Conservation (phyloP, 1,284 basidiomycete species). For the Malassezia brasiliensis region DNA sequence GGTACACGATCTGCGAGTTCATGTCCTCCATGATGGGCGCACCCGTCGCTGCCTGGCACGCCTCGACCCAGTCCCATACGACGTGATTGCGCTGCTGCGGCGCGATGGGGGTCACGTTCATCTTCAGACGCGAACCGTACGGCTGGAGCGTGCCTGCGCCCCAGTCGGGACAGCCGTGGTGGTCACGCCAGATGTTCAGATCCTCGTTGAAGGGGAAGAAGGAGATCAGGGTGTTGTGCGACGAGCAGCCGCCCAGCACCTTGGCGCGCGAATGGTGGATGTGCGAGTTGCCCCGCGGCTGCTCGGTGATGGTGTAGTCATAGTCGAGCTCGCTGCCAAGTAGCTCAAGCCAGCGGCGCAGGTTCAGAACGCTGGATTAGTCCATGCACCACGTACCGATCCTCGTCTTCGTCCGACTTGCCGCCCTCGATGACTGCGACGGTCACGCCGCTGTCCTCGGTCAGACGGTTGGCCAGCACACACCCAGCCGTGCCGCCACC, state of each 20-base stretch:
- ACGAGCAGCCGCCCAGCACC: constrained; percentile 48
- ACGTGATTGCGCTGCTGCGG: constrained; percentile 47
- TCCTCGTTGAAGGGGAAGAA: constrained; percentile 49
- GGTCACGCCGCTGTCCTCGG: constrained; percentile 40
- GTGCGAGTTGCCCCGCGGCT: constrained; percentile 48
- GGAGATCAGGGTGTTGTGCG: constrained; percentile 49
- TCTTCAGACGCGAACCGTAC: constrained; percentile 46
- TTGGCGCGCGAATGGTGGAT: constrained; percentile 47
- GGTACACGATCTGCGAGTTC: constrained; percentile 42
- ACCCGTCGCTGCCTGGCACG: constrained; percentile 33
- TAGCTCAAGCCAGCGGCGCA: constrained; percentile 47
- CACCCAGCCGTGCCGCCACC: constrained; percentile 48
- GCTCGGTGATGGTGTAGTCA: constrained; percentile 45
- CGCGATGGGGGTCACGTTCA: constrained; percentile 47
- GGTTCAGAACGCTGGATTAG: constrained; percentile 36
- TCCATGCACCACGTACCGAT: constrained; percentile 19
- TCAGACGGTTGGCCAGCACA: constrained; percentile 47
- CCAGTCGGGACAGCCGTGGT: constrained; percentile 44
- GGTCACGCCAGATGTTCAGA: constrained; percentile 45
- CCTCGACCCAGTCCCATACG: constrained; percentile 45
- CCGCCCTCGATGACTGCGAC: constrained; percentile 49
- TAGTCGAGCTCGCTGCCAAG: constrained; percentile 48
- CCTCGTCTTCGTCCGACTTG: constrained; percentile 40
- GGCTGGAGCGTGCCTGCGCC: constrained; percentile 35
- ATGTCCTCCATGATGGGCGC: constrained; percentile 44